Conservation (phyloP, 257 asterid species). For the Salvia rosmarinus region DNA sequence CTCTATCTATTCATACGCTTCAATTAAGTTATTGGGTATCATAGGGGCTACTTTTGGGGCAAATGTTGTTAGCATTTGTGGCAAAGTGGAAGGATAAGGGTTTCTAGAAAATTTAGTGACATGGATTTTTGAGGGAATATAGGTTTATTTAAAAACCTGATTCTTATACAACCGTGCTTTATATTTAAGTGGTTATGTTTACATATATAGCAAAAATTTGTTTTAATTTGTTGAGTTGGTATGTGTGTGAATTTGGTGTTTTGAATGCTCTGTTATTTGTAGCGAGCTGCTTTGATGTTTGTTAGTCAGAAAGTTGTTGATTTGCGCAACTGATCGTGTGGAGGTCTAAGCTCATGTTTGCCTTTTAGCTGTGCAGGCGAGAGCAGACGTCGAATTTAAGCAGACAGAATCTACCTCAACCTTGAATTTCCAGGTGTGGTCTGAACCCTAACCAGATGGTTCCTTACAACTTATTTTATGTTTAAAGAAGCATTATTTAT, state of each 20-base stretch:
- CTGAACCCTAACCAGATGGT: not conserved
- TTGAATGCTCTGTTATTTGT: not conserved
- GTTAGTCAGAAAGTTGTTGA: too few species aligned
- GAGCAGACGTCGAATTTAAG: slow-evolving; percentile 76
- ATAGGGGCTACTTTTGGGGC: not conserved
- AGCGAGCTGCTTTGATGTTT: slow-evolving; percentile 21
- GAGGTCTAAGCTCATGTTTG: slow-evolving; percentile 17
- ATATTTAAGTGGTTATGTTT: not conserved
- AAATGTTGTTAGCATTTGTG: slow-evolving; percentile 14
- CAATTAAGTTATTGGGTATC: slow-evolving; percentile 5
- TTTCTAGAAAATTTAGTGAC: not conserved
- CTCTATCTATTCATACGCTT: not conserved
- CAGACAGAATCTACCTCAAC: slow-evolving; percentile 69
- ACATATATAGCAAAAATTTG: not conserved
- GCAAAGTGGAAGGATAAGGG: not conserved
- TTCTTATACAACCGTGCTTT: not conserved
- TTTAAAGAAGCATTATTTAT: slow-evolving; percentile 5
- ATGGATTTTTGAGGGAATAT: not conserved
- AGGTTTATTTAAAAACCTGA: slow-evolving; percentile 14
- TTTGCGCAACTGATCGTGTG: not conserved
- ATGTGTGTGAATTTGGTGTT: not conserved
- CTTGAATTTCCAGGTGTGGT: slow-evolving; percentile 69
- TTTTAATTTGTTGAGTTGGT: not conserved
- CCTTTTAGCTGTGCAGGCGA: slow-evolving; percentile 56
- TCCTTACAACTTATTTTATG: not conserved